Evolutionary conservation across 768 basidiomycete species (phyloP), one percentile per base, ranked within the genome.

Genomic region (Mycena capillaripes): DNA sequence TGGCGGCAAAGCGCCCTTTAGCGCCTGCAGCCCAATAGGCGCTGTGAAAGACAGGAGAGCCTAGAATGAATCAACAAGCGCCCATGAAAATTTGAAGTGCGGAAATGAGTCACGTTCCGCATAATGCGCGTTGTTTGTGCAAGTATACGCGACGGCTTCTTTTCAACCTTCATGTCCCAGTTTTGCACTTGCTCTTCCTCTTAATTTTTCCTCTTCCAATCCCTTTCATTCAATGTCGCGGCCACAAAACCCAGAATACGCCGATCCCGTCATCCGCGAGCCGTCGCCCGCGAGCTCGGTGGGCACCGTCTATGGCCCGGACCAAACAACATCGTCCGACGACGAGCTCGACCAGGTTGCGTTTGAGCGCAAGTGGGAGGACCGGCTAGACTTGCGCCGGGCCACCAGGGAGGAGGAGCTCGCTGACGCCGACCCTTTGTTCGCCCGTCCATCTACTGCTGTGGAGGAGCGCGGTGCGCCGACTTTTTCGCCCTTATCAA

Each of bases 231-330:
- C 10, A 27, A 72, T 72, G 64, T 72, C 71, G 19, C 66, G 53
- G 25, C 27, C 65, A 4, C 64, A 66, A 25, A 61, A 62, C 66
- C 82, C 85, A 5, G 86, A 86, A 78, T 89, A 89, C 69, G 85
- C 86, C 7, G 82, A 85, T 21, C 86, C 87, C 30, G 84, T 87
- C 27, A 78, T 87, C 34, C 86, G 87, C 11, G 82, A 85, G 11
- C 83, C 88, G 3, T 90, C 89, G 12, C 88, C 88, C 16, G 84
- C 88, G 21, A 88, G 87, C 67, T 89, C 89, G 17, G 82, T 89
- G 25, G 88, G 88, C 50, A 88, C 87, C 19, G 74, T 82, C 1
- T 86, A 87, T 61, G 81, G 79, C 16, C 81, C 82, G 55, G 88
- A 89, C 76, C 84, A 86, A 70, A 88, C 87, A 1, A 82, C 86